Conservation (phyloP, 1,284 basidiomycete genomes). For the Laetiporus sulphureus region DNA sequence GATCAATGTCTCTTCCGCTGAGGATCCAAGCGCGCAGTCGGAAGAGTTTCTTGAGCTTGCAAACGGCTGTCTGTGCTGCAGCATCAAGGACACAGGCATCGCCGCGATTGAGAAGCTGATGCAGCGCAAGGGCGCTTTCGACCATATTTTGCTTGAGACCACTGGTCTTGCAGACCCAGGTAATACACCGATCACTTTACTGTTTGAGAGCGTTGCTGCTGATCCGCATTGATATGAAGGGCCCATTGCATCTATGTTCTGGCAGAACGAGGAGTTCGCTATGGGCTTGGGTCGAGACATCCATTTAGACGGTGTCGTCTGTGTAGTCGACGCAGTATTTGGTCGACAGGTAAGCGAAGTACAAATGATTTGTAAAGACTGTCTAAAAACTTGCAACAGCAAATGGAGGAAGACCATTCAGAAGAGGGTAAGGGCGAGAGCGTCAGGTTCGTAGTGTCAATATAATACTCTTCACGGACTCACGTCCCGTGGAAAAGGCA, state of each 20-base stretch:
- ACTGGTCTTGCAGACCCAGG: constrained; percentile 93
- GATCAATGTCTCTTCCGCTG: constrained; percentile 68
- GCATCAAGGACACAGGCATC: constrained; percentile 85
- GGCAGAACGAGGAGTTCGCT: constrained; percentile 88
- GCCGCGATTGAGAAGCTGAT: constrained; percentile 89
- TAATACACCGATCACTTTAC: constrained; percentile 20
- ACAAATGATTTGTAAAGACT: neutral
- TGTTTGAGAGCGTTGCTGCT: neutral
- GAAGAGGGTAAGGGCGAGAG: constrained; percentile 71
- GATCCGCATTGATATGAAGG: constrained; percentile 30
- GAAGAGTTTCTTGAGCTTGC: constrained; percentile 84
- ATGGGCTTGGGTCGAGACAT: constrained; percentile 66
- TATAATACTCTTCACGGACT: neutral
- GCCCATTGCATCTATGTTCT: constrained; percentile 84
- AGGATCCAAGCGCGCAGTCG: constrained; percentile 56
- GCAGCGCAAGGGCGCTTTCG: constrained; percentile 78
- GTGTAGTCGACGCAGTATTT: constrained; percentile 86
- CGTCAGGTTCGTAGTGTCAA: constrained; percentile 45
- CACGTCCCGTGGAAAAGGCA: constrained; percentile 49
- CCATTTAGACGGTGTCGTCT: constrained; percentile 82
- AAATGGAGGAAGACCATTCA: constrained; percentile 73
- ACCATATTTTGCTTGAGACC: constrained; percentile 90
- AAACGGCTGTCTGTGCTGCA: constrained; percentile 93
- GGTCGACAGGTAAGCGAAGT: constrained; percentile 55
- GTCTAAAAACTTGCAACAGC: constrained; percentile 39